These are phyloP conservation scores for Phytophthora meadii DNA, from an alignment of 352 stramenopile species.

Conservation along the genomic window DNA sequence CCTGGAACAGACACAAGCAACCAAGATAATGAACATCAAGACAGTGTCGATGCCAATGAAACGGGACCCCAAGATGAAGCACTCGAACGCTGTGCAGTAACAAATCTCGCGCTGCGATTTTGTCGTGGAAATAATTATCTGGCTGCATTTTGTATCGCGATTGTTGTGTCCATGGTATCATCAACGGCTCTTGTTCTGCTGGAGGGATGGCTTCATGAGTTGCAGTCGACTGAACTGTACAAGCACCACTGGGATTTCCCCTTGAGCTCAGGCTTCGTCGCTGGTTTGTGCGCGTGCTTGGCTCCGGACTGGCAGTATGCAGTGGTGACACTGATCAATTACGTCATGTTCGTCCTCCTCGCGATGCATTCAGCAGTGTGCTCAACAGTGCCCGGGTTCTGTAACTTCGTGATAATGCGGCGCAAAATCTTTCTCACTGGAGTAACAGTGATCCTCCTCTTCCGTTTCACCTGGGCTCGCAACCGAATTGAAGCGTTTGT, in stretches of 20 bases:
- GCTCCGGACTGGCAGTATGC: slow-evolving; percentile 42
- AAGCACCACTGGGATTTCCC: not conserved
- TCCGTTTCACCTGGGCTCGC: not conserved
- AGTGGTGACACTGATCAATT: slow-evolving; percentile 33
- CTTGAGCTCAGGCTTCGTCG: slow-evolving; percentile 26
- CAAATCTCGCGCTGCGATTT: not conserved
- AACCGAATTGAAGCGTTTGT: not conserved
- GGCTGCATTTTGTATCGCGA: not conserved
- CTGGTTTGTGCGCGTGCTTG: slow-evolving; percentile 38
- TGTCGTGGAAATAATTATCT: not conserved
- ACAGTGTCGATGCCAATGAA: not conserved
- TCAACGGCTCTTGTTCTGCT: not conserved
- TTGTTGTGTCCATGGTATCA: not conserved
- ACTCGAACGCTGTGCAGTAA: slow-evolving; percentile 2
- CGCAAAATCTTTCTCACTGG: not conserved
- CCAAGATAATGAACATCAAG: not conserved
- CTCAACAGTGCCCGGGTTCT: not conserved
- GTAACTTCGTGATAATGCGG: not conserved
- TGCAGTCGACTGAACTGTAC: slow-evolving; percentile 3
- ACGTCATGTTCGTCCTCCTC: slow-evolving; percentile 48
- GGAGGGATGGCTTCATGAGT: not conserved
- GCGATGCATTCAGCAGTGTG: not conserved
- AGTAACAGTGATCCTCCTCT: not conserved
- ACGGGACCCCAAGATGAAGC: not conserved
- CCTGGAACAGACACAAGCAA: not conserved